Evolutionary conservation across 2,329 filamentous ascomycete genomes (phyloP).

Genomic region (Dothiorella sarmentorum): DNA sequence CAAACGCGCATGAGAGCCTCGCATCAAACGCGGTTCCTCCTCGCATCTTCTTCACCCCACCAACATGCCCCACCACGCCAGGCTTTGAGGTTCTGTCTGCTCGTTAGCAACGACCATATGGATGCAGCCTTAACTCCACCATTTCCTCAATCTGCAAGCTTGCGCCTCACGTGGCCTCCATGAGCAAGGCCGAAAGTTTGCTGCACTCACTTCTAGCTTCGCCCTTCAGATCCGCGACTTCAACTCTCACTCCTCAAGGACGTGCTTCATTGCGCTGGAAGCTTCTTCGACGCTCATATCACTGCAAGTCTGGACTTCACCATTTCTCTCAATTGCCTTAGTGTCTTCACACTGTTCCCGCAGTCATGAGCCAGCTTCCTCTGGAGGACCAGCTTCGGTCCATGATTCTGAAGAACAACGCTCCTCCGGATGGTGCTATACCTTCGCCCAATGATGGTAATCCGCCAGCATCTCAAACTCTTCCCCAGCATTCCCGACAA

Average conservation of each 20-base stretch:
- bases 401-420: conserved; percentile 56
- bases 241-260: not conserved
- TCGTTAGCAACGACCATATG: not conserved
- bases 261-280: not conserved
- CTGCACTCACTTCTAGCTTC: not conserved
- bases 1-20: conserved; percentile 5
- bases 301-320: not conserved
- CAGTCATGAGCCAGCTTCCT: conserved; percentile 8
- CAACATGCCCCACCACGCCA: not conserved
- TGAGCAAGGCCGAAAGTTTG: conserved; percentile 3
- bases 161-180: conserved; percentile 8
- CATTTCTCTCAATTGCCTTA: not conserved
- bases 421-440: not conserved
- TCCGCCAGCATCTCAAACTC: not conserved
- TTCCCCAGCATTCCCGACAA: not conserved
- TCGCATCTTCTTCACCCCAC: not conserved
- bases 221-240: not conserved
- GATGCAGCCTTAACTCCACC: not conserved
- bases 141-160: not conserved
- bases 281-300: not conserved
- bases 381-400: conserved; percentile 58
- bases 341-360: not conserved
- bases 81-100: not conserved
- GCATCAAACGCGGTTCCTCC: not conserved
- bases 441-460: not conserved